phyloP scores from a whole-genome alignment of 768 basidiomycete genomes.

The Phanerochaete carnosa region DNA sequence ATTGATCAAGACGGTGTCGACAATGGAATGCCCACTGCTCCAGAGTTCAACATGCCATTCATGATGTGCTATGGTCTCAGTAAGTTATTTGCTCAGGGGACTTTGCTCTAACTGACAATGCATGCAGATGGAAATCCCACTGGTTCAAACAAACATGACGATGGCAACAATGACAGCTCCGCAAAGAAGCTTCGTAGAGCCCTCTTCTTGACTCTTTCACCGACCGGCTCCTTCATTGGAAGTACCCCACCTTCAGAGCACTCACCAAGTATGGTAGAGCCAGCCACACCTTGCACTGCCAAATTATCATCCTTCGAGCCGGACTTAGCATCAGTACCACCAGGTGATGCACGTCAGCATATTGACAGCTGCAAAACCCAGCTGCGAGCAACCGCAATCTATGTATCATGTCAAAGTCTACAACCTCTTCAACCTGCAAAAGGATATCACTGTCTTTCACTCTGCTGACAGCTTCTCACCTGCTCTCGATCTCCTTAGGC shows the following conservation, averaged over 20 bases:
- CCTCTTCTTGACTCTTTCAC: background rate
- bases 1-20: background rate
- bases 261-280: background rate
- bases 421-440: background rate
- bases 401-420: background rate
- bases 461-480: background rate
- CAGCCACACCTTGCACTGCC: background rate
- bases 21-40: background rate
- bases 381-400: too few species aligned
- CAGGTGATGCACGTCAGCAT: background rate
- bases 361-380: too few species aligned
- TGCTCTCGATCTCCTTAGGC: background rate
- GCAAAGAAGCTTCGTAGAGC: background rate
- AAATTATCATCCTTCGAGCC: too few species aligned
- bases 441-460: background rate
- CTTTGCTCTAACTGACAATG: background rate
- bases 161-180: background rate
- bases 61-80: background rate
- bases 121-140: background rate
- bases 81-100: background rate
- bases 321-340: too few species aligned
- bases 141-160: background rate
- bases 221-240: background rate
- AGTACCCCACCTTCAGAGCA: background rate
- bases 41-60: background rate